A percentile compares a stretch with the other conserved stretches of the same genome.
phyloP scores from a whole-genome alignment of 192 early-diverging fungal species.

The Umbelopsis ramanniana region DNA sequence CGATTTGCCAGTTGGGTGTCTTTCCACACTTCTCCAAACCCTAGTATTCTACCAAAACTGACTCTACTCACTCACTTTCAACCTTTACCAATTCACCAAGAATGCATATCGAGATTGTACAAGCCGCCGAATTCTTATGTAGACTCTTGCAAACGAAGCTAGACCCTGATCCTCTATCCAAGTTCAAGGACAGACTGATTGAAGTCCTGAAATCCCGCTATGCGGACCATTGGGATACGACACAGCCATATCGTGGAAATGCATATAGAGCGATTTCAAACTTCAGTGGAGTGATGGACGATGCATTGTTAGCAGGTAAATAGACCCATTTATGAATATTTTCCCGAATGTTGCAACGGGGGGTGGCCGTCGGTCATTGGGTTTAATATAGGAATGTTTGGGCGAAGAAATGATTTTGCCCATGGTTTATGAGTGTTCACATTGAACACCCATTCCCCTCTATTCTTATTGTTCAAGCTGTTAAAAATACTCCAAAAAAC shows the following conservation, averaged over 20 bases:
- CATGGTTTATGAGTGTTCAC: too few relatives aligned
- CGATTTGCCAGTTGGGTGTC: neutral
- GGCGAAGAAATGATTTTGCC: neutral
- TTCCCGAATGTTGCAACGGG: neutral
- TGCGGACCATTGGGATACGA: slow-evolving; percentile 72
- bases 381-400: neutral
- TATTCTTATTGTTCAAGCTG: too few relatives aligned
- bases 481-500: too few relatives aligned
- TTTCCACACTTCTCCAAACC: neutral
- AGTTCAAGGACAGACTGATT: slow-evolving; percentile 56
- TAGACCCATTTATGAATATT: neutral
- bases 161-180: slow-evolving; percentile 11
- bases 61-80: neutral
- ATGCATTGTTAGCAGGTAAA: slow-evolving; percentile 57
- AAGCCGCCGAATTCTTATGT: slow-evolving; percentile 43
- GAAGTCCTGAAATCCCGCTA: slow-evolving; percentile 61
- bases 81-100: neutral
- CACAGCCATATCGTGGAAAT: slow-evolving; percentile 67
- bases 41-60: neutral
- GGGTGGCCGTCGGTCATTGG: too few relatives aligned
- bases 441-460: too few relatives aligned
- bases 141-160: slow-evolving; percentile 33
- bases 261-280: slow-evolving; percentile 79
- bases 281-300: slow-evolving; percentile 69
- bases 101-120: slow-evolving; percentile 44